phyloP scores from a whole-genome alignment of 1,284 basidiomycete genomes.

The Ustilago sp. region DNA sequence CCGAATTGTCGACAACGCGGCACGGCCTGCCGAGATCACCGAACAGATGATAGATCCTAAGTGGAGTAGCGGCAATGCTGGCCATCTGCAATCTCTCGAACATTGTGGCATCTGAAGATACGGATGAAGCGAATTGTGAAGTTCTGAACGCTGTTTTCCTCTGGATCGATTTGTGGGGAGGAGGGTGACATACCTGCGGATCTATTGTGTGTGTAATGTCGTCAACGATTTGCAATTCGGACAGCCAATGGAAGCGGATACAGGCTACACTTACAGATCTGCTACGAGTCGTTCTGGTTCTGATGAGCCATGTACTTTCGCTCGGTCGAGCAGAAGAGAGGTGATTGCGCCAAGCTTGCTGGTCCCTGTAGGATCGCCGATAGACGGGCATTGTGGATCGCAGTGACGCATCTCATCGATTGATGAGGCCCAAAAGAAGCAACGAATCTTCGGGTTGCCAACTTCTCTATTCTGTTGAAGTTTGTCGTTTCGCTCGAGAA shows the following conservation, averaged over 20 bases:
- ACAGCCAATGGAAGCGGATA: neutral
- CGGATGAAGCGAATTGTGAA: neutral
- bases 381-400: conserved; percentile 23
- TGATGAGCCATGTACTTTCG: neutral
- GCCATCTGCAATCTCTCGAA: conserved; percentile 6
- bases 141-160: neutral
- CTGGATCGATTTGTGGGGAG: neutral
- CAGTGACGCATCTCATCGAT: conserved; percentile 32
- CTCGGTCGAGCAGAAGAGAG: conserved; percentile 9
- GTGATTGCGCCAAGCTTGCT: conserved; percentile 16
- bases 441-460: neutral
- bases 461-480: neutral
- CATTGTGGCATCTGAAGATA: neutral
- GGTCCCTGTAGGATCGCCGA: neutral
- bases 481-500: neutral
- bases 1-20: conserved; percentile 13
- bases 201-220: neutral
- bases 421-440: conserved; percentile 27
- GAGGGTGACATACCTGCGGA: conserved; percentile 14
- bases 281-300: neutral
- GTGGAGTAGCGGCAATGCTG: neutral
- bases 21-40: conserved; percentile 6
- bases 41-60: conserved; percentile 12
- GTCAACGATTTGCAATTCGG: neutral
- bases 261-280: conserved; percentile 20